Evolutionary conservation across 495 filamentous ascomycete species (phyloP).

Genomic region (Stereocaulon alpinum): DNA sequence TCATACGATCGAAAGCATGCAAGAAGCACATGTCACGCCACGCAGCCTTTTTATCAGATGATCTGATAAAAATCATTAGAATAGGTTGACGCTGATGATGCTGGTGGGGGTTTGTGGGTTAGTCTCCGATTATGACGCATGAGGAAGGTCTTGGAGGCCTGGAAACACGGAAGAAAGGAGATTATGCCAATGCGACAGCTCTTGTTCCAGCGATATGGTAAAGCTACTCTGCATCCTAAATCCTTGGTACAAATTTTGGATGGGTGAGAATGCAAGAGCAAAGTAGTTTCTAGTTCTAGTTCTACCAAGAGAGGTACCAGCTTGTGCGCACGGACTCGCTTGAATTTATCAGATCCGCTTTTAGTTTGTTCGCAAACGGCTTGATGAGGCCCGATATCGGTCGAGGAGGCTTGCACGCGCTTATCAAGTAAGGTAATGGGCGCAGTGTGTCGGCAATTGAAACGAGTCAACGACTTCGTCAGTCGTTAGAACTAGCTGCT

Average conservation of each 20-base stretch:
- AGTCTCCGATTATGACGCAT: conserved; percentile 7
- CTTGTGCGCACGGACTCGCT: not conserved
- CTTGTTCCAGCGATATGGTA: no score
- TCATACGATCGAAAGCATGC: not conserved
- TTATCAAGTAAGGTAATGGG: no score
- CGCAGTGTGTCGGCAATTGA: no score
- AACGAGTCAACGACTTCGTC: no score
- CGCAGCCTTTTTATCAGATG: conserved; percentile 6
- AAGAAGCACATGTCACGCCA: not conserved
- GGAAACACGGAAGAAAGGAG: not conserved
- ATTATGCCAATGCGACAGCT: not conserved
- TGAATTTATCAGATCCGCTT: conserved; percentile 5
- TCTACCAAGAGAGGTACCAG: no score
- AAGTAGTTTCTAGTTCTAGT: no score
- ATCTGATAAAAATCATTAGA: conserved; percentile 4
- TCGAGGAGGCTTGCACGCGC: not conserved
- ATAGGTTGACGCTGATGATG: not conserved
- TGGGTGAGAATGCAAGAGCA: no score
- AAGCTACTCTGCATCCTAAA: not conserved
- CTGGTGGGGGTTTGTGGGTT: no score
- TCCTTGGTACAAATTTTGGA: not conserved
- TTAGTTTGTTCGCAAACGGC: not conserved
- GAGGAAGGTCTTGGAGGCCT: not conserved
- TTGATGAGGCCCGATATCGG: not conserved
- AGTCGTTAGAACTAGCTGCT: no score